phyloP scores from a whole-genome alignment of 371 early-diverging fungal species.

The Syncephalastrum racemosum region DNA sequence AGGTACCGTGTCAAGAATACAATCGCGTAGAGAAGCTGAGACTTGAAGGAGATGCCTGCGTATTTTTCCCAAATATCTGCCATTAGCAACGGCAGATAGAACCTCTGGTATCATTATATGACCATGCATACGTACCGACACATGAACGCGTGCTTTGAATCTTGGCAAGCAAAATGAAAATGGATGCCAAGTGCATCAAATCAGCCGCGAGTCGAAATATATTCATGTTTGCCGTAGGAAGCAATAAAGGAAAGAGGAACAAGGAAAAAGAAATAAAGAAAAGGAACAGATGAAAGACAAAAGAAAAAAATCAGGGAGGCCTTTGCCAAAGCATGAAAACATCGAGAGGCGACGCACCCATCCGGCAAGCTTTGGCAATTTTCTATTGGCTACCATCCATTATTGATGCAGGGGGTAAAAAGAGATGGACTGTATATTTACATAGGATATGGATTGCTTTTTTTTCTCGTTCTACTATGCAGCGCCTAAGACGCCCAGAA shows the following conservation, averaged over 20 bases:
- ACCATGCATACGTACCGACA: slow-evolving; percentile 58
- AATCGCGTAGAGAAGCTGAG: slow-evolving; percentile 90
- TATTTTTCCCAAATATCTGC: not conserved
- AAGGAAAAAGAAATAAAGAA: not conserved
- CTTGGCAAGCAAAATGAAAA: slow-evolving; percentile 86
- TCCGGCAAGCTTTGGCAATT: no score
- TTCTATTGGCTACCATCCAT: not conserved
- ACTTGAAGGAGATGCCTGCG: slow-evolving; percentile 98
- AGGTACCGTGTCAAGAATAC: slow-evolving; percentile 96
- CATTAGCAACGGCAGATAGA: slow-evolving; percentile 4
- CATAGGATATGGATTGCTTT: not conserved
- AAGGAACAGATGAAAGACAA: not conserved
- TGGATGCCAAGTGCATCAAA: slow-evolving; percentile 92
- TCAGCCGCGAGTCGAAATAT: slow-evolving; percentile 90
- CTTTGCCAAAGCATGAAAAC: no score
- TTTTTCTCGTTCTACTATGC: no score
- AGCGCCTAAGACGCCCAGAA: slow-evolving; percentile 25
- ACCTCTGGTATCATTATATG: not conserved
- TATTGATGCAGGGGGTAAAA: slow-evolving; percentile 7
- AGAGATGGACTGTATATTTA: slow-evolving; percentile 6
- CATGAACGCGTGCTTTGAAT: slow-evolving; percentile 82
- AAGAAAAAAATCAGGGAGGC: not conserved
- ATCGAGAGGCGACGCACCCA: no score
- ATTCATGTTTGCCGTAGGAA: slow-evolving; percentile 61
- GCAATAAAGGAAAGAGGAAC: slow-evolving; percentile 2